phyloP scores from a whole-genome alignment of 2,329 filamentous ascomycete genomes.

The Scorias spongiosa region DNA sequence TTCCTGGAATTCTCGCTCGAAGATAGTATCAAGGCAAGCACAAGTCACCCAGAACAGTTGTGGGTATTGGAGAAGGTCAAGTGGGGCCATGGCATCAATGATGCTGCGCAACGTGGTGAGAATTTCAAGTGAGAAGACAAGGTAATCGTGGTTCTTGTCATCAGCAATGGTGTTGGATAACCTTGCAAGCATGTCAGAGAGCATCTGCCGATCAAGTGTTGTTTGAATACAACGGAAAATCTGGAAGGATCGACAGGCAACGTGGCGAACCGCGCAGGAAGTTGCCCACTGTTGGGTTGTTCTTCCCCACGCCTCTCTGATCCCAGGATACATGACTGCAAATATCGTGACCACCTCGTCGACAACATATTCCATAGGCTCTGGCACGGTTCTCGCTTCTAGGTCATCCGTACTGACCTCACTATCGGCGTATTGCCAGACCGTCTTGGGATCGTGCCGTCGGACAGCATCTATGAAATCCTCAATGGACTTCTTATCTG shows the following conservation, averaged over 20 bases:
- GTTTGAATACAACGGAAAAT: constrained; percentile 90
- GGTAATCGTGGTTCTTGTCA: constrained; percentile 72
- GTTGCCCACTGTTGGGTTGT: constrained; percentile 90
- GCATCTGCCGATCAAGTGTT: constrained; percentile 79
- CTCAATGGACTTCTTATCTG: constrained; percentile 64
- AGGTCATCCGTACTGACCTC: constrained; percentile 51
- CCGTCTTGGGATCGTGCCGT: constrained; percentile 65
- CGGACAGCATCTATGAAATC: constrained; percentile 77
- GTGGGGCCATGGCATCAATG: constrained; percentile 66
- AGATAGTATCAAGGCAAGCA: constrained; percentile 90
- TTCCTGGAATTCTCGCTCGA: constrained; percentile 87
- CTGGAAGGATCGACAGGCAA: constrained; percentile 94
- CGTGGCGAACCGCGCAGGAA: constrained; percentile 83
- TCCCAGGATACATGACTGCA: constrained; percentile 64
- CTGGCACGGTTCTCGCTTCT: constrained; percentile 62
- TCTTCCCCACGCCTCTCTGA: constrained; percentile 83
- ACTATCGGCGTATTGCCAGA: constrained; percentile 90
- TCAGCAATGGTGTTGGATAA: constrained; percentile 95
- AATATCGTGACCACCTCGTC: constrained; percentile 74
- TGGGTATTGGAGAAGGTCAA: constrained; percentile 74
- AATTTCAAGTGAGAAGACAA: constrained; percentile 96
- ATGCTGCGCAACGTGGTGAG: constrained; percentile 85
- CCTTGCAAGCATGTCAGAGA: constrained; percentile 89
- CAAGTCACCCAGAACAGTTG: constrained; percentile 97
- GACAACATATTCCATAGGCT: constrained; percentile 75